phyloP scores from a whole-genome alignment of 1,284 basidiomycete species.

The Trametes polyzona region DNA sequence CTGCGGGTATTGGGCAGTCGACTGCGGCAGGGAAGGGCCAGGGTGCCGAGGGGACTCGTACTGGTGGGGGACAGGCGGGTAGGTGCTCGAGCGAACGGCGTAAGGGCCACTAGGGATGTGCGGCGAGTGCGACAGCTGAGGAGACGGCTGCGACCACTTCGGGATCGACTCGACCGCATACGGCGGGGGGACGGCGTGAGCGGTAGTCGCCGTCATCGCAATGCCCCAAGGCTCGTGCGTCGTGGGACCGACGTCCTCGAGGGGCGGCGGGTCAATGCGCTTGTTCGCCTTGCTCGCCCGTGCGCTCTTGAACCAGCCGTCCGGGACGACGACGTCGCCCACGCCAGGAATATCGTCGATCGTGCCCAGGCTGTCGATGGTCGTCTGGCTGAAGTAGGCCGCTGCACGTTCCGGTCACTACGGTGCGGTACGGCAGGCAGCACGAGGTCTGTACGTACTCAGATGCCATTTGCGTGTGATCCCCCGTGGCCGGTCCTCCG shows the following conservation, averaged over 20 bases:
- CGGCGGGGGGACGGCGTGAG: conserved; percentile 19
- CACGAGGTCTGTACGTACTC: conserved; percentile 50
- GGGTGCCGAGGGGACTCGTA: conserved; percentile 21
- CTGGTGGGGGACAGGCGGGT: conserved; percentile 20
- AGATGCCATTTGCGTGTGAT: conserved; percentile 80
- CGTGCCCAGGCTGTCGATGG: conserved; percentile 65
- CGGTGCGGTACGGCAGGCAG: neutral
- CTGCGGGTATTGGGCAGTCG: conserved; percentile 7
- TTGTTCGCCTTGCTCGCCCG: conserved; percentile 60
- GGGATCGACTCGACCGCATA: conserved; percentile 26
- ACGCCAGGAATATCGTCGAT: conserved; percentile 68
- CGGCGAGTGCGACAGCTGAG: conserved; percentile 17
- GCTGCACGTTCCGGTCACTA: conserved; percentile 44
- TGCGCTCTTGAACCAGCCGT: conserved; percentile 77
- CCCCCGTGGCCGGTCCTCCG: conserved; percentile 63
- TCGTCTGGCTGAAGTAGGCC: conserved; percentile 80
- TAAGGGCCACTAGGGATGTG: conserved; percentile 6
- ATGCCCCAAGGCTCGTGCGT: conserved; percentile 35
- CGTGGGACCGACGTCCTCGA: conserved; percentile 31
- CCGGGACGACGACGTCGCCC: conserved; percentile 66
- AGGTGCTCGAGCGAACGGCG: conserved; percentile 16
- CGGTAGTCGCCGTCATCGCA: conserved; percentile 20
- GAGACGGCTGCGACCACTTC: conserved; percentile 19
- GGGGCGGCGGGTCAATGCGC: conserved; percentile 48
- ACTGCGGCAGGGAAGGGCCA: conserved; percentile 3